These are phyloP conservation scores for Mycena citricolor DNA, from an alignment of 1,284 basidiomycete species.

Conservation along the genomic window DNA sequence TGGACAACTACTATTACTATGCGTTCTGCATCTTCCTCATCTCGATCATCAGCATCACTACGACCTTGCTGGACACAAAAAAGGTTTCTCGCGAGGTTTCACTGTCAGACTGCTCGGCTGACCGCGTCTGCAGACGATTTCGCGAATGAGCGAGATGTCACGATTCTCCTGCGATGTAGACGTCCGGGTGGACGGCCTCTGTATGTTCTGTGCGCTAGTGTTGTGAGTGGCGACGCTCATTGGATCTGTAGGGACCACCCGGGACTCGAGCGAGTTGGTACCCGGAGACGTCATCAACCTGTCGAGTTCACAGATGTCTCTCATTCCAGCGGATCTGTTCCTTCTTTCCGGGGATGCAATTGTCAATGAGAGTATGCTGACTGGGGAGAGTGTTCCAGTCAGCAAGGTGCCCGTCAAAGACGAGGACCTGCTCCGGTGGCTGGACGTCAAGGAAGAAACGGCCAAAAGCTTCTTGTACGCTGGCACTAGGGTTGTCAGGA, in stretches of 20 bases:
- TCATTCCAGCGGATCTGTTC: constrained; percentile 91
- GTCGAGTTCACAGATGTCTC: constrained; percentile 69
- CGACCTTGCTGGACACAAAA: constrained; percentile 91
- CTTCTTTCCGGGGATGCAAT: constrained; percentile 95
- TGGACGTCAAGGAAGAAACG: constrained; percentile 71
- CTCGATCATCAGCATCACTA: constrained; percentile 81
- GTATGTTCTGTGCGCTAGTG: constrained; percentile 41
- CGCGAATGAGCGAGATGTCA: constrained; percentile 96
- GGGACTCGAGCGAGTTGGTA: constrained; percentile 81
- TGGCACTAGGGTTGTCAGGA: constrained; percentile 90
- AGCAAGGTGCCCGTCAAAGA: constrained; percentile 81
- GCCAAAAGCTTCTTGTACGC: constrained; percentile 89
- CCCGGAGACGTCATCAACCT: constrained; percentile 94
- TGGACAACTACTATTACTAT: constrained; percentile 97
- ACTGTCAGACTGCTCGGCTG: neutral
- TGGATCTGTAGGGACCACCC: constrained; percentile 77
- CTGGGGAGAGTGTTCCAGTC: constrained; percentile 93
- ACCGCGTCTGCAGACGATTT: constrained; percentile 65
- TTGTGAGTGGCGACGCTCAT: constrained; percentile 11
- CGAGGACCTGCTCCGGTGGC: constrained; percentile 70
- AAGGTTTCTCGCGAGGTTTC: constrained; percentile 49
- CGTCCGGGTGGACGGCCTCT: constrained; percentile 72
- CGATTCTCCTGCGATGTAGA: constrained; percentile 83
- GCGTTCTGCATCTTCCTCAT: constrained; percentile 97
- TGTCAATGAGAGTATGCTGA: constrained; percentile 98